Evolutionary conservation across 495 filamentous ascomycete species (phyloP), one percentile per base, ranked within the genome.

Genomic region (Podospora sp.): DNA sequence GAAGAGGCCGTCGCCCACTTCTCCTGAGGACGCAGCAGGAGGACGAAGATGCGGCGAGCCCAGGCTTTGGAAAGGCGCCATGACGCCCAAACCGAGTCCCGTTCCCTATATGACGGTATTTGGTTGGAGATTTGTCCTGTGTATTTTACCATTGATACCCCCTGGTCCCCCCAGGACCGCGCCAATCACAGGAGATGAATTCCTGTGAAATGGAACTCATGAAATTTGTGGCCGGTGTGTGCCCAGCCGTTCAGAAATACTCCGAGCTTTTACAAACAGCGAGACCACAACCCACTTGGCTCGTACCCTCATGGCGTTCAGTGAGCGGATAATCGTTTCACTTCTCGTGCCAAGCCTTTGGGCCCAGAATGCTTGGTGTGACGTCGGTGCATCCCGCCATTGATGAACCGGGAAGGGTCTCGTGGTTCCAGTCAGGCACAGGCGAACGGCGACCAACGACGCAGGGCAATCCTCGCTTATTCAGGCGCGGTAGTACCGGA

Each of bases 371-470:
- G 24, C 18, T 16, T 18, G 50, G 25, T n/a, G 50, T 56, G 46
- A 56, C 62, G 46, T 55, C 62, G 61, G 26, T 21, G 24, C 29
- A 36, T 11, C 20, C 2, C 21, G 11, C 12, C 14, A 21, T n/a
- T 27, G 26, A 18, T 52, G 46, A 53, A 6, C 40, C 40, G 4
- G 40, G 33, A 22, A 52, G 56, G n/a, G 58, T 56, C 65, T 62
- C 58, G 55, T 66, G 64, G 21, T 36, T 29, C 36, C 64, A 50
- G 64, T 60, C 64, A 69, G 65, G 67, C 67, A 69, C 63, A 59
- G 27, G 33, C 33, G 27, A 25, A 21, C n/a, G 29, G 52, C 40
- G 27, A 6, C 26, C 29, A 1, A 26, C 51, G 65, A 46, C 55
- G 65, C 35, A 65, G 60, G 24, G 61, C 12, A 53, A 8, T 53